Evolutionary conservation across 1,284 basidiomycete genomes (phyloP), one percentile per base, ranked within the genome.

Genomic region (Phellopilus nigrolimitatus): DNA sequence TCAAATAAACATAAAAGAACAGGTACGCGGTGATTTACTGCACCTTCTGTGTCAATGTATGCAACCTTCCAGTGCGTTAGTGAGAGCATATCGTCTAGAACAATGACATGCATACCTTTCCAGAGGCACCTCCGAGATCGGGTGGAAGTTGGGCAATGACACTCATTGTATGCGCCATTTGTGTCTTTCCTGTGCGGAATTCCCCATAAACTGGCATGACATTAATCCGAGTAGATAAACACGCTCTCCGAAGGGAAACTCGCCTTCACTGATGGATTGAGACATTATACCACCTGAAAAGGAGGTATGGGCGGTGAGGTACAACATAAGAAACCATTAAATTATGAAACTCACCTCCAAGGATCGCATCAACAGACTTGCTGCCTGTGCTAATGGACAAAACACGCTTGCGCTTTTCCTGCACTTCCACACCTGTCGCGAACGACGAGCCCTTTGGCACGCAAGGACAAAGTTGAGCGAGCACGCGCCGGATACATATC

Each of bases 31-130:
- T 47, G 22, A 15, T 22, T 12, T 36, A n/a, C 19, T 52, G 39
- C 57, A 78, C 88, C 85, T 76, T 95, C 92, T 1, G 93, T 95
- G 64, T 95, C 93, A 55, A 95, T 91, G 66, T 91, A 95, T 60
- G 92, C 92, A 30, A 94, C 91, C 85, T 88, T 45, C 7, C 12
- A 31, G 30, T 47, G 13, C 22, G 12, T 21, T 25, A 48, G 49
- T 19, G 15, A 24, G 21, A 47, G 36, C 54, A 48, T 57, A 53
- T 30, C 60, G 21, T 30, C 39, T 12, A 19, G n/a, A 25, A 28
- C 9, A 33, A 49, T 33, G 4, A 30, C 54, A 39, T 1, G 38
- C 61, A 36, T 51, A 84, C 87, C 73, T 95, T 95, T 43, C 93
- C 93, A 21, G 84, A 78, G 0, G 90, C 93, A 7, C 93, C 93